A percentile compares a stretch with the other conserved stretches of the same genome.
Conservation (phyloP, 352 stramenopile species). For the Phytophthora brassicae region DNA sequence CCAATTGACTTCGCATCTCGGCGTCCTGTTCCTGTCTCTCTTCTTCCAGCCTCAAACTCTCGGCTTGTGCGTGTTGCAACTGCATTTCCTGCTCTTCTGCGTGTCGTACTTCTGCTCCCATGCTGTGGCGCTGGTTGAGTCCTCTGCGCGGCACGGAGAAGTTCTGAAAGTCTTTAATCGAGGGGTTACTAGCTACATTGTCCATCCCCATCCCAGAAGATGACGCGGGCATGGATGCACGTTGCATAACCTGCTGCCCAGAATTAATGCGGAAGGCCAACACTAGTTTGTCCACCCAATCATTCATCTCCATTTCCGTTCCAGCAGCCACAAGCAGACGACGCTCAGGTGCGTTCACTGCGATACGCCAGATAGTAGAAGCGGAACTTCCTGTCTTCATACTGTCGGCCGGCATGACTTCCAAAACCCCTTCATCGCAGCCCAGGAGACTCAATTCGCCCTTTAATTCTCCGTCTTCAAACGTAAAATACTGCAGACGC, state of each 20-base stretch:
- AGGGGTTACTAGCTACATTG: slow-evolving; percentile 22
- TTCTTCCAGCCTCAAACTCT: slow-evolving; percentile 31
- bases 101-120: slow-evolving; percentile 36
- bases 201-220: slow-evolving; percentile 13
- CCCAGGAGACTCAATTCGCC: slow-evolving; percentile 68
- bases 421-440: slow-evolving; percentile 61
- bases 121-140: slow-evolving; percentile 46
- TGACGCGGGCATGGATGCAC: slow-evolving; percentile 31
- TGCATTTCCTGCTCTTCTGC: slow-evolving; percentile 39
- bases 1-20: slow-evolving; percentile 28
- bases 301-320: slow-evolving; percentile 87
- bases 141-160: slow-evolving; percentile 55
- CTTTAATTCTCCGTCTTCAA: slow-evolving; percentile 76
- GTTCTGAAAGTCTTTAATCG: slow-evolving; percentile 82
- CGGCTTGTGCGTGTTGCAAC: slow-evolving; percentile 21
- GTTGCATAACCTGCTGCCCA: slow-evolving; percentile 38
- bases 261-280: slow-evolving; percentile 62
- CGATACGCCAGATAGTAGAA: slow-evolving; percentile 79
- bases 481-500: slow-evolving; percentile 76
- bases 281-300: slow-evolving; percentile 80
- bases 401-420: slow-evolving; percentile 78
- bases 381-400: slow-evolving; percentile 75
- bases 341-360: slow-evolving; percentile 61
- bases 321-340: slow-evolving; percentile 65
- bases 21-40: slow-evolving; percentile 17